Evolutionary conservation across 2,329 filamentous ascomycete species (phyloP).

Genomic region (Dactylonectria estremocensis): DNA sequence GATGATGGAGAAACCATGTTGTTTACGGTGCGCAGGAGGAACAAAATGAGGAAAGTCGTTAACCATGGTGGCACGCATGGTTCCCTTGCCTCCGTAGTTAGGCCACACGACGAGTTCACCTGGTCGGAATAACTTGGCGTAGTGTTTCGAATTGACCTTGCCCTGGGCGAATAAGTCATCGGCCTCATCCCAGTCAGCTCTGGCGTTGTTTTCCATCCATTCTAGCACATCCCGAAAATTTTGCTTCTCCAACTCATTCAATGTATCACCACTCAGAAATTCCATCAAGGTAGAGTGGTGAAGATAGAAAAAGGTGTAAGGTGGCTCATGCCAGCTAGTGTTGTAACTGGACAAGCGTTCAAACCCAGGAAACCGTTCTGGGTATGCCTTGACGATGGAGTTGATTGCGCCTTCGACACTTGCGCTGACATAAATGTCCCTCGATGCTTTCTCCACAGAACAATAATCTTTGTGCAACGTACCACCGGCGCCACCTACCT

Average conservation of each 20-base stretch:
- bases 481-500: neutral
- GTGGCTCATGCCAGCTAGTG: neutral
- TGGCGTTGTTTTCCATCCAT: slow-evolving; percentile 26
- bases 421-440: neutral
- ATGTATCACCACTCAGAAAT: neutral
- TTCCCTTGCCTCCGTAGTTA: neutral
- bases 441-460: neutral
- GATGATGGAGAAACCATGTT: neutral
- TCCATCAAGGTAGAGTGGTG: neutral
- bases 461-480: slow-evolving; percentile 4
- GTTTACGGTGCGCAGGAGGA: neutral
- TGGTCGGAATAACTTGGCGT: slow-evolving; percentile 7
- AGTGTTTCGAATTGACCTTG: slow-evolving; percentile 2
- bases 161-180: slow-evolving; percentile 23
- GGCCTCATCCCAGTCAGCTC: slow-evolving; percentile 22
- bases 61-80: neutral
- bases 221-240: slow-evolving; percentile 2
- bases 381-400: neutral
- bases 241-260: neutral
- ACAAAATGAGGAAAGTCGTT: neutral
- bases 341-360: no score
- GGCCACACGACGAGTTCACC: neutral
- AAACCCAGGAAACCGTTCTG: slow-evolving; percentile 10
- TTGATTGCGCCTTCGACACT: neutral
- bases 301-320: slow-evolving; percentile 18